A percentile compares a stretch with the other conserved stretches of the same genome.
phyloP scores from a whole-genome alignment of 345 rosid genomes.

The Corchorus capsularis region DNA sequence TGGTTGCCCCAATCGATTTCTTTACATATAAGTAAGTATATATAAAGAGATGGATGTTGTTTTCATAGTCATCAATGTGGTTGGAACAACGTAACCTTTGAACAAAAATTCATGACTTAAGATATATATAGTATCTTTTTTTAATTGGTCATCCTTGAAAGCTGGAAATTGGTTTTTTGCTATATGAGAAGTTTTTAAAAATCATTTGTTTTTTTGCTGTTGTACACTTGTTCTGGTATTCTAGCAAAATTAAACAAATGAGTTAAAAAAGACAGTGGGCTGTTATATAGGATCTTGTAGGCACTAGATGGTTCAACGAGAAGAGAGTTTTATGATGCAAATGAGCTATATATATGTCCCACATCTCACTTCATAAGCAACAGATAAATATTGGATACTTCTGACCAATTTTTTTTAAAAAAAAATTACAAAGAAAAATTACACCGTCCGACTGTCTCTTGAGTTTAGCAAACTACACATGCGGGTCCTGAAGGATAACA shows the following conservation, averaged over 20 bases:
- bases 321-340: background rate
- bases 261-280: background rate
- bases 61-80: background rate
- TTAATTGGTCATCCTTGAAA: background rate
- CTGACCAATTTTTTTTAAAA: background rate
- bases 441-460: too few relatives aligned
- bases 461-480: too few relatives aligned
- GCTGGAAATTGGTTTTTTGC: background rate
- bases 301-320: constrained; percentile 13
- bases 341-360: background rate
- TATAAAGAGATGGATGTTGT: background rate
- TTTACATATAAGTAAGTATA: too few relatives aligned
- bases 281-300: constrained; percentile 16
- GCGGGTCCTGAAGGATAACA: too few relatives aligned
- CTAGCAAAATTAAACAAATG: background rate
- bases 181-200: background rate
- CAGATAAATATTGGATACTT: background rate
- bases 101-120: background rate
- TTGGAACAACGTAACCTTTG: background rate
- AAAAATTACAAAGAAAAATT: too few relatives aligned
- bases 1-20: background rate
- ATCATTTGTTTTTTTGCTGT: background rate
- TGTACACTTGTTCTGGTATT: background rate
- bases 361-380: background rate
- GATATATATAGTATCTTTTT: too few relatives aligned